These are phyloP conservation scores for Acanthamoeba royreba DNA, from an alignment of 208 protist species.

Conservation along the genomic window DNA sequence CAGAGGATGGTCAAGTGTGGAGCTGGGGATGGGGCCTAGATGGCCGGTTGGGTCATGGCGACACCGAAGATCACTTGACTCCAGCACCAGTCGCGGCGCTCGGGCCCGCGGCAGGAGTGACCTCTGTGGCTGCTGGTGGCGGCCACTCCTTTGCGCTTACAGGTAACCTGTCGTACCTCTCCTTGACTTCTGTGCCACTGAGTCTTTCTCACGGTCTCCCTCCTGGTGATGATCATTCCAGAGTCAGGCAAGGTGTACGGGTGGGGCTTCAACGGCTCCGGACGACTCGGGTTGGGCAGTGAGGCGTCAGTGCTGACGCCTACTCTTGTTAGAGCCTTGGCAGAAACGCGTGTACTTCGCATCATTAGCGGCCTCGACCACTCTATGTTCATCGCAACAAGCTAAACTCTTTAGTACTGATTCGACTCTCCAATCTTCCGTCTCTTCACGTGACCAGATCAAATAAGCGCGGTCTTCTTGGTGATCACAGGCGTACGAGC, in stretches of 20 bases:
- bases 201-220: too few species aligned
- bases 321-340: not conserved
- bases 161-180: too few species aligned
- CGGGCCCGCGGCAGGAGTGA: not conserved
- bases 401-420: too few species aligned
- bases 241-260: not conserved
- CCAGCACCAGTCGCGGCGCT: not conserved
- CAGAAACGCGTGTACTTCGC: not conserved
- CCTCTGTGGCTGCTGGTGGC: not conserved
- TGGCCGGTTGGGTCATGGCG: not conserved
- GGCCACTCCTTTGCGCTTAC: not conserved
- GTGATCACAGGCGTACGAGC: not conserved
- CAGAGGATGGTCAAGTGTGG: not conserved
- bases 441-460: too few species aligned
- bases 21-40: not conserved
- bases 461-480: not conserved
- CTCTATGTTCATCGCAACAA: not conserved
- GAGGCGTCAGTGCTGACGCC: not conserved
- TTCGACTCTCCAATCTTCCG: too few species aligned
- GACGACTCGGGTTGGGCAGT: not conserved
- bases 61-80: not conserved
- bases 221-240: not conserved
- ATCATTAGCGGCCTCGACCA: not conserved
- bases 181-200: too few species aligned
- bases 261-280: not conserved